phyloP scores from a whole-genome alignment of 2,329 filamentous ascomycete genomes.

The Septoria petroselini region DNA sequence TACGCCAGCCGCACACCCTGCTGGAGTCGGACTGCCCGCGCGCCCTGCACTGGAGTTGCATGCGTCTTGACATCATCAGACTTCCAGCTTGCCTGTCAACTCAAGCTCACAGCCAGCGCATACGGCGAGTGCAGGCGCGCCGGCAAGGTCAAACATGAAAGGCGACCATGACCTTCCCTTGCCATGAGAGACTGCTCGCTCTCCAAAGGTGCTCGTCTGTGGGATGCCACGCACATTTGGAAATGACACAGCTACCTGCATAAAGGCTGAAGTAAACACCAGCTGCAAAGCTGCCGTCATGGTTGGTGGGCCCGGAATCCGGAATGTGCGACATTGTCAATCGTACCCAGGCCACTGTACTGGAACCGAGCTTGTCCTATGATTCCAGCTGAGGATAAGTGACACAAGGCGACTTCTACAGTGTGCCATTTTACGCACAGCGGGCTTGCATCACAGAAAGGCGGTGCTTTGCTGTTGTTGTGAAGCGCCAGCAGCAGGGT shows the following conservation, averaged over 20 bases:
- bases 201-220: neutral
- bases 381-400: neutral
- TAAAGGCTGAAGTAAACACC: neutral
- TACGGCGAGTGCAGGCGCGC: neutral
- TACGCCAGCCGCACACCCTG: neutral
- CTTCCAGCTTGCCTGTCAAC: too few species aligned
- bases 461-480: too few species aligned
- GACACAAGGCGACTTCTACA: neutral
- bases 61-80: neutral
- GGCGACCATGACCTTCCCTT: neutral
- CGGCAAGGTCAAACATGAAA: too few species aligned
- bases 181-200: neutral
- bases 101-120: too few species aligned
- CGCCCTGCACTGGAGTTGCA: neutral
- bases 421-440: too few species aligned
- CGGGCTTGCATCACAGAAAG: too few species aligned
- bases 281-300: constrained; percentile 16
- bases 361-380: constrained; percentile 10
- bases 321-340: constrained; percentile 14
- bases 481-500: too few species aligned
- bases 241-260: constrained; percentile 16
- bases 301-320: constrained; percentile 6
- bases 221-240: neutral
- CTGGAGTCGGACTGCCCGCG: neutral
- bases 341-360: constrained; percentile 9